Conservation (phyloP, 257 asterid species). For the Nicotiana noctiflora region DNA sequence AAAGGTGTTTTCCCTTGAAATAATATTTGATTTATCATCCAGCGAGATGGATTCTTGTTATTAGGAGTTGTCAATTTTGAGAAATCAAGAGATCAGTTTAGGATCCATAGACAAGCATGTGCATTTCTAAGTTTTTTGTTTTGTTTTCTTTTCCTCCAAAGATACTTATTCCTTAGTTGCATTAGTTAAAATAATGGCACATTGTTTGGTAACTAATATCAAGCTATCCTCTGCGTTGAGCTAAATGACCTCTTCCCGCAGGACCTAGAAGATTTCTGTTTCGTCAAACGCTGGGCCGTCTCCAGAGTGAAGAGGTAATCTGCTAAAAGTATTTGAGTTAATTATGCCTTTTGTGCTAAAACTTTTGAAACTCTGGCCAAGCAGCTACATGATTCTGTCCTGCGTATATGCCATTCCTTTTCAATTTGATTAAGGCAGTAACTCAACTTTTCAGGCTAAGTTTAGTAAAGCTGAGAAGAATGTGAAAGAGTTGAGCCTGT, state of each 20-base stretch:
- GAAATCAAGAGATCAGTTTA: background rate
- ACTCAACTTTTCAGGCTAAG: slow-evolving; percentile 55
- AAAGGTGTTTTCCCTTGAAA: background rate
- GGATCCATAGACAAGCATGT: background rate
- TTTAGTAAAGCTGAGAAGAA: slow-evolving; percentile 69
- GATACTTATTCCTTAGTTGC: background rate
- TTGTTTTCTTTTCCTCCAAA: background rate
- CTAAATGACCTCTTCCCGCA: slow-evolving; percentile 18
- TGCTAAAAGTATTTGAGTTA: background rate
- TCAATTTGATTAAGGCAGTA: background rate
- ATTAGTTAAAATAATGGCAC: slow-evolving; percentile 2
- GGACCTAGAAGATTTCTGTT: slow-evolving; percentile 90
- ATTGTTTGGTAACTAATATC: slow-evolving; percentile 12
- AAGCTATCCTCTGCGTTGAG: slow-evolving; percentile 14
- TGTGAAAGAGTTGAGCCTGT: slow-evolving; percentile 60
- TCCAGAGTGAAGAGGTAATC: slow-evolving; percentile 94
- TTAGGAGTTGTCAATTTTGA: background rate
- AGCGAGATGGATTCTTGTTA: background rate
- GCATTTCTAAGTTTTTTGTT: background rate
- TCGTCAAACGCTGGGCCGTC: slow-evolving; percentile 80
- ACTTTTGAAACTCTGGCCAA: background rate
- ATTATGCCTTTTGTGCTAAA: background rate
- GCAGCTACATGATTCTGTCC: background rate
- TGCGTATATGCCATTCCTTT: background rate
- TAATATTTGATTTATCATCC: background rate